Conservation (phyloP, 2,329 filamentous ascomycete species). For the Apiospora hydei region DNA sequence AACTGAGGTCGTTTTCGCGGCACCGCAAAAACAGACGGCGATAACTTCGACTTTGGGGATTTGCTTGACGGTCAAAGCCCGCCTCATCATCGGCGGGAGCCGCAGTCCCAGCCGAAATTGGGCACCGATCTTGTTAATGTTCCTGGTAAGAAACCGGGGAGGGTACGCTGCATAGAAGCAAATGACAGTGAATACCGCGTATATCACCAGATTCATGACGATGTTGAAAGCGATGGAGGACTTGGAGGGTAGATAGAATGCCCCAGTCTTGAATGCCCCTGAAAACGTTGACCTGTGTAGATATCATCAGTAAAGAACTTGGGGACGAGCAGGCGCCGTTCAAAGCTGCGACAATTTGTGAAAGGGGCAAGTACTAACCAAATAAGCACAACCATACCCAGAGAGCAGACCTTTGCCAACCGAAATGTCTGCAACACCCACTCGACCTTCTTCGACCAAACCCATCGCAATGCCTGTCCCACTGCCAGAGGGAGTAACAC, state of each 20-base stretch:
- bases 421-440: conserved; percentile 62
- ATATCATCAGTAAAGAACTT: conserved; percentile 23
- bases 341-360: too few relatives aligned
- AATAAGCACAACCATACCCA: conserved; percentile 55
- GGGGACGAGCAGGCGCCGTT: neutral
- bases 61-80: conserved; percentile 55
- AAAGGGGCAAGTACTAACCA: conserved; percentile 47
- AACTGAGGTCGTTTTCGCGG: conserved; percentile 75
- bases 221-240: conserved; percentile 71
- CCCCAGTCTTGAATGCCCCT: conserved; percentile 69
- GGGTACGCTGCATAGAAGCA: conserved; percentile 62
- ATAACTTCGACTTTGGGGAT: conserved; percentile 69
- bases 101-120: conserved; percentile 38
- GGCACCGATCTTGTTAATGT: conserved; percentile 45
- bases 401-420: conserved; percentile 55
- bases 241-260: conserved; percentile 63
- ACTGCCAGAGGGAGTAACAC: conserved; percentile 69
- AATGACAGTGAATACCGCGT: conserved; percentile 67
- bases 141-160: conserved; percentile 42
- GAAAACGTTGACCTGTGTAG: conserved; percentile 70
- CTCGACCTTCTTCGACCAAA: conserved; percentile 58
- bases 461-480: conserved; percentile 66
- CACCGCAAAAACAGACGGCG: conserved; percentile 76
- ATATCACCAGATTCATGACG: conserved; percentile 71
- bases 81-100: conserved; percentile 41